These are phyloP conservation scores for Danielozyma ontarioensis DNA, from an alignment of 805 yeast genomes.

Conservation along the genomic window DNA sequence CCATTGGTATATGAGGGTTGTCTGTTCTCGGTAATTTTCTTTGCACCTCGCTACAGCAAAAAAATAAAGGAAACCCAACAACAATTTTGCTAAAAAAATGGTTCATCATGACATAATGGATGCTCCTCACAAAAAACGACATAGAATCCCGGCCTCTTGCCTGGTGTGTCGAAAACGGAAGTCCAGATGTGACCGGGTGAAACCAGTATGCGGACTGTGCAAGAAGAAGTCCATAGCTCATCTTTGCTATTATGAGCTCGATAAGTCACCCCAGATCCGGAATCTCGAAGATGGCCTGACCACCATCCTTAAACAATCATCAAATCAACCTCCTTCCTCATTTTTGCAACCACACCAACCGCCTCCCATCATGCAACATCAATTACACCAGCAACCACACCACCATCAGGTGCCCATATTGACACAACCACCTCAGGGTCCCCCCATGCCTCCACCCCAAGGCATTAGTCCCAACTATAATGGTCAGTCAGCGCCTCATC, in stretches of 20 bases:
- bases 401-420: not conserved
- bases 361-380: constrained; percentile 1
- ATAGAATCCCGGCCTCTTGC: constrained; percentile 39
- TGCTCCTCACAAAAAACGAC: constrained; percentile 25
- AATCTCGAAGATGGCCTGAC: constrained; percentile 2
- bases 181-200: constrained; percentile 37
- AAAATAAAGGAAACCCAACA: no score
- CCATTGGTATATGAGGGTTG: no score
- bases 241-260: constrained; percentile 30
- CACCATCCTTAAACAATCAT: not conserved
- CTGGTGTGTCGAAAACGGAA: constrained; percentile 41
- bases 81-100: no score
- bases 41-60: no score
- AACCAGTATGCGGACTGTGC: constrained; percentile 41
- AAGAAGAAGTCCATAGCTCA: constrained; percentile 39
- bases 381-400: constrained; percentile 1
- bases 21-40: no score
- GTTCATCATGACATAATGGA: no score
- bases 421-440: no score
- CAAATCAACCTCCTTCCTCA: constrained; percentile 1
- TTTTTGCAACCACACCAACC: constrained; percentile 3
- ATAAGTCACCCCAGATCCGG: not conserved
- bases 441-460: no score
- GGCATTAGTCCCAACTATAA: no score
- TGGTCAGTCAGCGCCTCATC: no score